A percentile compares a stretch with the other conserved stretches of the same genome.
phyloP scores from a whole-genome alignment of 148 eudicot species.

The Chenopodium suecicum region DNA sequence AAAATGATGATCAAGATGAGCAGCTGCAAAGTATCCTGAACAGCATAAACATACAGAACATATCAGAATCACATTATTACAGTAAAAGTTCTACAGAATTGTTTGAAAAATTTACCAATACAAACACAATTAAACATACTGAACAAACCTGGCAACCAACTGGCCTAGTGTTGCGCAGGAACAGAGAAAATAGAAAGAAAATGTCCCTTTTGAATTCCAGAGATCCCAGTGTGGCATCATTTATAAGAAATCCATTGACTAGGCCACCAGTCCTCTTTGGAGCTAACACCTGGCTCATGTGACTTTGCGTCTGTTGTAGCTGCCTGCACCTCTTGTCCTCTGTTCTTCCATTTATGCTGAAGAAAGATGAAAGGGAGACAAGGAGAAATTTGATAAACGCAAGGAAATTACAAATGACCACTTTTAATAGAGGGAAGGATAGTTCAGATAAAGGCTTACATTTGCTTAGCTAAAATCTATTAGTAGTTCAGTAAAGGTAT shows the following conservation, averaged over 20 bases:
- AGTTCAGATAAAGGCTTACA: neutral
- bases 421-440: neutral
- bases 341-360: slow-evolving; percentile 42
- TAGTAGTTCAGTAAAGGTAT: neutral
- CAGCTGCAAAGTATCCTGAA: slow-evolving; percentile 79
- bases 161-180: slow-evolving; percentile 77
- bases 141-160: slow-evolving; percentile 63
- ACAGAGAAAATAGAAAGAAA: slow-evolving; percentile 59
- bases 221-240: slow-evolving; percentile 62
- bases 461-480: neutral
- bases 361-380: slow-evolving; percentile 4
- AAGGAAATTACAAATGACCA: neutral
- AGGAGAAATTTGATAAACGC: neutral
- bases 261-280: slow-evolving; percentile 66
- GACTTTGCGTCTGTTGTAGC: slow-evolving; percentile 40
- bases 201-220: slow-evolving; percentile 57
- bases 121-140: neutral
- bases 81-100: neutral
- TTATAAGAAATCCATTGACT: slow-evolving; percentile 58
- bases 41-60: slow-evolving; percentile 21
- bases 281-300: slow-evolving; percentile 38
- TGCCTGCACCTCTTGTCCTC: slow-evolving; percentile 38
- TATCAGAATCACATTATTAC: neutral
- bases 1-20: slow-evolving; percentile 67
- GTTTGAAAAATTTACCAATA: neutral